Base-by-base conservation (phyloP, 306 rosid genomes). In the Cucumis sativus region DNA sequence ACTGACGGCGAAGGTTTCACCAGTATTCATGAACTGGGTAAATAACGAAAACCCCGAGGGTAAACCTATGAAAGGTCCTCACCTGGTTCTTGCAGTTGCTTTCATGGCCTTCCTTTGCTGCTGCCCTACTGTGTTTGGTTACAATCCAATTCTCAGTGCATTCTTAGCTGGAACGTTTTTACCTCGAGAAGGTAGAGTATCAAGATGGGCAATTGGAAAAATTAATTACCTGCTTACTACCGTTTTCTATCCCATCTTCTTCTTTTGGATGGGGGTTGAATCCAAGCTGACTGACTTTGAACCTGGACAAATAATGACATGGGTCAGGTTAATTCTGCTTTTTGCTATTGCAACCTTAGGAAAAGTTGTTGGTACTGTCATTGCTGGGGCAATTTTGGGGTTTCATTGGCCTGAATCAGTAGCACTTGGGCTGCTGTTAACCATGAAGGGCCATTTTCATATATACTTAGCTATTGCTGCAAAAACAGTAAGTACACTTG, bases 1-100 rank as follows among this genome's bases (percentile, higher is more conserved):
- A 39, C 49, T 92, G 52, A 74, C 97, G 4, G 96, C 91, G 7
- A 25, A 56, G 56, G 83, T 90, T 54, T 89, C 99, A 0, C 99
- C 99, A 0, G 1, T 89, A 21, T 79, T 92, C 35, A 86, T 95
- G 89, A 87, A 73, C 7, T 95, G 97, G 99, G 96, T 92, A 56
- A 88, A 95, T 83, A 90, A 91, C 20, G 99, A 95, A 74, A 95
- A 92, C 58, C 99, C 99, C 0, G 92, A 92, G 80, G 99, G 99
- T 21, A 92, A 80, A 80, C 96, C 97, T 18, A 80, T 95, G 89
- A 95, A 95, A 80, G 99, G 91, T 5, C 80, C 99, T 54, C 99
- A 95, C 59, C 56, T 95, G 61, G 92, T 95, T 55, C 83, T 95
- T 35, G 83, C 97, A 35, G 18, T 92, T 59, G 99, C 99, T 61